Conservation (phyloP, 345 rosid species). For the Gossypium raimondii region DNA sequence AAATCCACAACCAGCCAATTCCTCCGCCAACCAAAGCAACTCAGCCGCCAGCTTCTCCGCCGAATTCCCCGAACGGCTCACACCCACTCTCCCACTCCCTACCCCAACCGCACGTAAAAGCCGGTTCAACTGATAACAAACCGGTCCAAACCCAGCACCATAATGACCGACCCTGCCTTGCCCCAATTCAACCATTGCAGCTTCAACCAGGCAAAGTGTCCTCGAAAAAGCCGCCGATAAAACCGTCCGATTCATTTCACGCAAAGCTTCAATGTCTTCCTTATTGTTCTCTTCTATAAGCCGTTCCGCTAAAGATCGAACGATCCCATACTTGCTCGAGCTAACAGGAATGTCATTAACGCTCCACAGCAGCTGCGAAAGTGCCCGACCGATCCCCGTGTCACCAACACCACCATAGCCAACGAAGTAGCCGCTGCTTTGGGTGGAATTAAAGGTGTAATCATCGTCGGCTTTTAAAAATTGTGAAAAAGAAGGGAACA, state of each 20-base stretch:
- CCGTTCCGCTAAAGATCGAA: slow-evolving; percentile 68
- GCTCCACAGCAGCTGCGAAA: slow-evolving; percentile 51
- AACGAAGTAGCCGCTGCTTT: neutral
- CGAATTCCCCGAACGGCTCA: slow-evolving; percentile 30
- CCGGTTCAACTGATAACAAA: slow-evolving; percentile 34
- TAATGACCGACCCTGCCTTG: slow-evolving; percentile 23
- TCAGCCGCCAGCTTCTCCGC: slow-evolving; percentile 88
- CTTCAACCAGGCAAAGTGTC: slow-evolving; percentile 59
- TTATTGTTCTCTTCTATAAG: slow-evolving; percentile 62
- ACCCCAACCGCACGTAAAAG: slow-evolving; percentile 23
- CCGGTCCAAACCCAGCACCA: slow-evolving; percentile 20
- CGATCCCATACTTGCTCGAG: slow-evolving; percentile 76
- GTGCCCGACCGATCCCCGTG: slow-evolving; percentile 66
- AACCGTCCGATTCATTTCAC: slow-evolving; percentile 52
- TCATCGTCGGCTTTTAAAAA: neutral
- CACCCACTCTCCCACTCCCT: slow-evolving; percentile 35
- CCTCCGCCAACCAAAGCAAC: slow-evolving; percentile 76
- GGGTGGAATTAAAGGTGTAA: slow-evolving; percentile 11
- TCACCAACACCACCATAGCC: slow-evolving; percentile 17
- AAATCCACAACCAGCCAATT: slow-evolving; percentile 59
- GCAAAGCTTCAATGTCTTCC: slow-evolving; percentile 41
- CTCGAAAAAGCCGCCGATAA: slow-evolving; percentile 64
- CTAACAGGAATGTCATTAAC: slow-evolving; percentile 70
- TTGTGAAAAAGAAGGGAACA: slow-evolving; percentile 37
- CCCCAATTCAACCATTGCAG: slow-evolving; percentile 39